phyloP scores from a whole-genome alignment of 2,329 filamentous ascomycete genomes.

The Beauveria brongniartii region DNA sequence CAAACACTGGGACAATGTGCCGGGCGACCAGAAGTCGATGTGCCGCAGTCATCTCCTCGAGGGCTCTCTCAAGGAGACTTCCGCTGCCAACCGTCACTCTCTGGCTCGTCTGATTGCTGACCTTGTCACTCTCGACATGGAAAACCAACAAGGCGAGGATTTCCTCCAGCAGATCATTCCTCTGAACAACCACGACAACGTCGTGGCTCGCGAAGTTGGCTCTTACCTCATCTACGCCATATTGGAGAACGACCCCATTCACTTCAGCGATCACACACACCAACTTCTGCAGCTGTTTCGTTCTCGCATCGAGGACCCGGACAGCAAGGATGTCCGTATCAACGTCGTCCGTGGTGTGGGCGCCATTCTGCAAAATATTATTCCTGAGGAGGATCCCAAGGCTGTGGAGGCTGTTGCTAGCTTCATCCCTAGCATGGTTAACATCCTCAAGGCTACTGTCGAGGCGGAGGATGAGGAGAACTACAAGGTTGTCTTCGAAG shows the following conservation, averaged over 20 bases:
- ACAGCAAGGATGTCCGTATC: constrained; percentile 86
- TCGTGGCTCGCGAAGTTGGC: constrained; percentile 78
- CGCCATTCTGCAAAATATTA: constrained; percentile 77
- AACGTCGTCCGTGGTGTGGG: constrained; percentile 91
- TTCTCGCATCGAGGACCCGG: constrained; percentile 80
- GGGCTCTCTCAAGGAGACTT: constrained; percentile 71
- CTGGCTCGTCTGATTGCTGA: constrained; percentile 80
- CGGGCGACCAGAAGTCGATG: constrained; percentile 66
- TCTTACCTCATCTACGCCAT: constrained; percentile 91
- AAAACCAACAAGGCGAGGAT: constrained; percentile 67
- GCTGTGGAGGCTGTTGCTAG: constrained; percentile 68
- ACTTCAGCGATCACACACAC: constrained; percentile 71
- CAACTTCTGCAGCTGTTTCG: constrained; percentile 77
- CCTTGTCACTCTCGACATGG: constrained; percentile 76
- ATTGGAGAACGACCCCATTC: constrained; percentile 77
- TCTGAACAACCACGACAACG: constrained; percentile 66
- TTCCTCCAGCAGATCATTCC: constrained; percentile 72
- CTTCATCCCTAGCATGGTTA: constrained; percentile 80
- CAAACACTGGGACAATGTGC: constrained; percentile 77
- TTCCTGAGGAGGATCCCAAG: constrained; percentile 74
- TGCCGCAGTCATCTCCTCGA: constrained; percentile 79
- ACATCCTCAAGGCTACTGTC: constrained; percentile 77
- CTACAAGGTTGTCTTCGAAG: constrained; percentile 85
- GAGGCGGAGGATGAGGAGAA: constrained; percentile 76
- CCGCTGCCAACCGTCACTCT: constrained; percentile 72